Evolutionary conservation across 345 rosid species (phyloP), one percentile per base, ranked within the genome.

Genomic region (Gossypium longicalyx): DNA sequence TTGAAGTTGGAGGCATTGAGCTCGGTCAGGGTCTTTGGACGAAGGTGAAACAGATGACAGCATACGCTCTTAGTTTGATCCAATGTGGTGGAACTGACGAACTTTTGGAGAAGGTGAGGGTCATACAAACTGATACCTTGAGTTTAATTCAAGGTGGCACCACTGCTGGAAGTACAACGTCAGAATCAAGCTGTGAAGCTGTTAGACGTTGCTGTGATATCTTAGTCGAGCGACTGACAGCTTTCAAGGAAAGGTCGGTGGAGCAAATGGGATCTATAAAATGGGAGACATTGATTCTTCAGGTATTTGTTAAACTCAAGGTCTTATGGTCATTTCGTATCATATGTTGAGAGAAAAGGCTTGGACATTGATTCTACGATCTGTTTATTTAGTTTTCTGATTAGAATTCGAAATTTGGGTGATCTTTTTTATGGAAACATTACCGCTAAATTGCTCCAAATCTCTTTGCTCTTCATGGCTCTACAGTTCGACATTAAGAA

Each of bases 21-120:
- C 52, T 94, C 6, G 98, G 97, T 16, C 97, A 90, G 83, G 98
- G 98, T 51, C 88, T 94, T 22, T 94, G 93, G 93, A 92, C 97
- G 6, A 94, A 94, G 82, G 98, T 84, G 49, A 91, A 92, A 78
- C 97, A 94, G 80, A 88, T 84, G 87, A 89, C 85, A 78, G 97
- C 97, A 75, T 90, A 84, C 87, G 91, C 84, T 65, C 92, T 94
- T 25, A 80, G 97, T 80, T 85, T 78, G 66, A 61, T 83, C 54
- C 81, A 83, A 51, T 85, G 88, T 49, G 79, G 80, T 19, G 93
- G 81, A 72, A 76, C 62, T 2, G 84, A 52, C 44, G 74, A 83
- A 43, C 80, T 92, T 20, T 73, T 87, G 80, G 82, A 89, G 63
- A 94, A 86, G 73, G 75, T 91, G 67, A 82, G 97, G 54, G 87